These are phyloP conservation scores for Penicillium italicum DNA, from an alignment of 2,329 filamentous ascomycete genomes.

Conservation along the genomic window DNA sequence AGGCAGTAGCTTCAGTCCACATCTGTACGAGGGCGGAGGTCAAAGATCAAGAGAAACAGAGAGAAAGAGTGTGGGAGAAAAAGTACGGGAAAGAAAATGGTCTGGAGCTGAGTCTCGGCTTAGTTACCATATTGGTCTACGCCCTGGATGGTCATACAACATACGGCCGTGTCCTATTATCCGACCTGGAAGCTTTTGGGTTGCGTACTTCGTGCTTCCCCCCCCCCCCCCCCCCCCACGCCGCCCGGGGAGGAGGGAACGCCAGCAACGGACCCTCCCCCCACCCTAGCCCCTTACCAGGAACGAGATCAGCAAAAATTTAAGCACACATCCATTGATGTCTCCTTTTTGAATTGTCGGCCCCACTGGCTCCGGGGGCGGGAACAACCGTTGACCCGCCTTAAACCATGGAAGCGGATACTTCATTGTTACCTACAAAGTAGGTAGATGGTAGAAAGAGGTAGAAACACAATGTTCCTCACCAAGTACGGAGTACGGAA, in stretches of 20 bases:
- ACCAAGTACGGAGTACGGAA: not conserved
- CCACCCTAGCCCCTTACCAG: not conserved
- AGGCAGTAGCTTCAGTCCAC: not conserved
- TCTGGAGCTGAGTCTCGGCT: conserved; percentile 1
- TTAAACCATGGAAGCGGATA: not conserved
- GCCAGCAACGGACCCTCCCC: too few relatives aligned
- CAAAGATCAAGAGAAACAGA: not conserved
- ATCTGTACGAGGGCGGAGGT: not conserved
- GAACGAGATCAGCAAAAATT: not conserved
- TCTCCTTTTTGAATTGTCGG: not conserved
- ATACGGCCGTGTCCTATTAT: not conserved
- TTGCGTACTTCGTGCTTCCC: not conserved
- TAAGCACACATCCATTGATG: not conserved
- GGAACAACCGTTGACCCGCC: conserved; percentile 9
- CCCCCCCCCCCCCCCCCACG: too few relatives aligned
- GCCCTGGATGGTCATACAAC: not conserved
- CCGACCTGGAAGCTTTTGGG: not conserved
- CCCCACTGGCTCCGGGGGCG: conserved; percentile 1
- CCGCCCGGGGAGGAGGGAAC: too few relatives aligned
- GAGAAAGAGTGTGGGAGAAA: not conserved
- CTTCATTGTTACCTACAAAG: too few relatives aligned
- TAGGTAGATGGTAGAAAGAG: not conserved
- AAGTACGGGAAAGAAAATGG: not conserved
- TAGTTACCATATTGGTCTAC: not conserved
- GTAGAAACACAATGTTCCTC: not conserved